These are phyloP conservation scores for Elsinoe australis DNA, from an alignment of 2,329 filamentous ascomycete genomes.

Conservation along the genomic window DNA sequence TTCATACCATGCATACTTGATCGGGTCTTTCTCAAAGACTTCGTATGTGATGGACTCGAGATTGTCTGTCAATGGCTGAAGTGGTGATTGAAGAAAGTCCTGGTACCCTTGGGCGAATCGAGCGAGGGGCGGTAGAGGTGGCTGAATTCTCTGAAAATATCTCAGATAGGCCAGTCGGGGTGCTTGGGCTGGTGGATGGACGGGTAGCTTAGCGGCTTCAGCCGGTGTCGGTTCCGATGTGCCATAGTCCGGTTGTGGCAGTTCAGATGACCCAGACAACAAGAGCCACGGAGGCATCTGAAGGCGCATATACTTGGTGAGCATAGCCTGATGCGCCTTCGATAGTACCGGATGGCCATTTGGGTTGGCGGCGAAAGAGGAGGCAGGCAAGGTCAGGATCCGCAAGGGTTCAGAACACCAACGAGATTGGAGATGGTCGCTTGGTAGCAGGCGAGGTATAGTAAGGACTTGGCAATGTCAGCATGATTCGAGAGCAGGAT, in stretches of 20 bases:
- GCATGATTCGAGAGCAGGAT: neutral
- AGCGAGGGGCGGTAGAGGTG: conserved; percentile 55
- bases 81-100: conserved; percentile 88
- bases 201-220: conserved; percentile 48
- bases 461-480: conserved; percentile 42
- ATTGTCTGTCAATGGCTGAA: conserved; percentile 93
- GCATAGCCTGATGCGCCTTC: conserved; percentile 50
- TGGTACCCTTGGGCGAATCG: conserved; percentile 67
- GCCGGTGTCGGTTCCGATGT: conserved; percentile 53
- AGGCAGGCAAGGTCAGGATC: conserved; percentile 46
- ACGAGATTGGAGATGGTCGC: conserved; percentile 47
- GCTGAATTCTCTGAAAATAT: conserved; percentile 76
- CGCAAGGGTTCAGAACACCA: conserved; percentile 59
- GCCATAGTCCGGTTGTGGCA: conserved; percentile 25
- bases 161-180: conserved; percentile 73
- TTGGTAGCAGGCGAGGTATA: conserved; percentile 54
- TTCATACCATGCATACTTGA: conserved; percentile 97
- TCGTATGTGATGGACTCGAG: conserved; percentile 96
- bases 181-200: conserved; percentile 42
- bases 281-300: conserved; percentile 53
- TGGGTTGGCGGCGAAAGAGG: conserved; percentile 50
- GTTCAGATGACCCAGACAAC: conserved; percentile 46
- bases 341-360: conserved; percentile 53
- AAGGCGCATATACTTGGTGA: conserved; percentile 51
- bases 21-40: conserved; percentile 94